Evolutionary conservation across 2,329 filamentous ascomycete genomes (phyloP).

Genomic region (Cordyceps farinosa): DNA sequence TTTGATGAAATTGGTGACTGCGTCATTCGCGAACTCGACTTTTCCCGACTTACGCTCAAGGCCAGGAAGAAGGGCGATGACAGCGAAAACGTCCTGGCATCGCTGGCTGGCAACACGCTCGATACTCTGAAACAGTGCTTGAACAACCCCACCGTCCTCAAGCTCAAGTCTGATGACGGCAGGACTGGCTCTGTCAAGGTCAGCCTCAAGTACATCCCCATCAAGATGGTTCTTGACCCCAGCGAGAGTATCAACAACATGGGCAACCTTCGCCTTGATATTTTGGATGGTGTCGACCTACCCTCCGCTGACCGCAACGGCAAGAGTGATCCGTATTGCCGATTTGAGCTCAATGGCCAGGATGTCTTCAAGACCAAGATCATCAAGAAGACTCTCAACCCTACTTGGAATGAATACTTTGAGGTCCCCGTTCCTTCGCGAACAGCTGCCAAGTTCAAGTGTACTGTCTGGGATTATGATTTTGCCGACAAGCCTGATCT

Average conservation of each 20-base stretch:
- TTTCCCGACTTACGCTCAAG: conserved; percentile 86
- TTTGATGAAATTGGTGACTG: conserved; percentile 95
- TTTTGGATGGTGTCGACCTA: conserved; percentile 82
- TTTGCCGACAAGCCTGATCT: conserved; percentile 93
- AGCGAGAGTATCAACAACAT: conserved; percentile 99
- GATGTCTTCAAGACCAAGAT: conserved; percentile 93
- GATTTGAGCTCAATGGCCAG: conserved; percentile 84
- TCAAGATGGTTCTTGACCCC: conserved; percentile 90
- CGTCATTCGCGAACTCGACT: conserved; percentile 94
- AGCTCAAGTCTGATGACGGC: conserved; percentile 74
- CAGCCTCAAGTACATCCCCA: conserved; percentile 89
- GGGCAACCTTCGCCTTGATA: conserved; percentile 89
- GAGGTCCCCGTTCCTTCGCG: conserved; percentile 78
- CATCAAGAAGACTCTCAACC: conserved; percentile 94
- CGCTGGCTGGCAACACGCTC: conserved; percentile 78
- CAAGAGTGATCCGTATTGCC: conserved; percentile 95
- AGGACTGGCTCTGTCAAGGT: conserved; percentile 77
- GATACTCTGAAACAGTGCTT: conserved; percentile 84
- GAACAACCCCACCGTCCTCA: conserved; percentile 84
- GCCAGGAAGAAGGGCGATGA: conserved; percentile 77
- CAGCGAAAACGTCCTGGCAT: conserved; percentile 73
- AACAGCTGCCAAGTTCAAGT: conserved; percentile 76
- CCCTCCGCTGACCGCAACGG: conserved; percentile 93
- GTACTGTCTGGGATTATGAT: conserved; percentile 91
- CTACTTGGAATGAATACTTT: conserved; percentile 95